Evolutionary conservation across 345 rosid genomes (phyloP), one percentile per base, ranked within the genome.

Genomic region (Euphorbia lathyris): DNA sequence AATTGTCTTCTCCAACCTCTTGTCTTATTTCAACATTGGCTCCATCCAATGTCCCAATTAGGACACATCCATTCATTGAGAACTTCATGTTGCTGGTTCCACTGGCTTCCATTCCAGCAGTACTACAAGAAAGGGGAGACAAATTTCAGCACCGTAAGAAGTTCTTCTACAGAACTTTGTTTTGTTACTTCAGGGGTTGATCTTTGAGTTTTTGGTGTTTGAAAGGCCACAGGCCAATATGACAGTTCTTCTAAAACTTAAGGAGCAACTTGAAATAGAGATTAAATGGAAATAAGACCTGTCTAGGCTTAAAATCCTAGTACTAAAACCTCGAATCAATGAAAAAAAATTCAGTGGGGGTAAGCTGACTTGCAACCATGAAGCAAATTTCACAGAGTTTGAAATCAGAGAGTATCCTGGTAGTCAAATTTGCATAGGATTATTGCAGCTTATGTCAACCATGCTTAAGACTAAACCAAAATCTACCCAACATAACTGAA

Each of bases 61-160:
- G 78, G 68, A 88, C 65, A 71, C 97, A 88, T 45, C 94, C 92
- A 68, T 91, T 91, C 97, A 91, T 90, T 9, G 94, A 76, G 74
- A 91, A 91, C 83, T 91, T 91, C 97, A 91, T 91, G 80, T 91
- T 91, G 82, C 97, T 88, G 63, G 97, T 91, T 79, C 97, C 97
- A 77, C 97, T 91, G 27, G 97, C 97, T 76, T 91, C 97, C 97
- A 91, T 91, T n/a, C 97, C 97, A 67, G 94, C 92, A 23, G 94
- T 91, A 76, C 97, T 88, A 74, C 74, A 68, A n/a, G 13, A 26
- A 40, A 16, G 50, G 36, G 45, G 58, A 27, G 0, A 30, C 57
- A 27, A 30, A 7, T 13, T 17, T 65, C 40, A 69, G 16, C 66
- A 65, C 22, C 30, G 30, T n/a, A 22, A 60, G 47, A 63, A 58